Percentiles rank a stretch among this genome's conserved stretches.
phyloP scores from a whole-genome alignment of 1,139 yeast species.

The Pichia norvegensis region DNA sequence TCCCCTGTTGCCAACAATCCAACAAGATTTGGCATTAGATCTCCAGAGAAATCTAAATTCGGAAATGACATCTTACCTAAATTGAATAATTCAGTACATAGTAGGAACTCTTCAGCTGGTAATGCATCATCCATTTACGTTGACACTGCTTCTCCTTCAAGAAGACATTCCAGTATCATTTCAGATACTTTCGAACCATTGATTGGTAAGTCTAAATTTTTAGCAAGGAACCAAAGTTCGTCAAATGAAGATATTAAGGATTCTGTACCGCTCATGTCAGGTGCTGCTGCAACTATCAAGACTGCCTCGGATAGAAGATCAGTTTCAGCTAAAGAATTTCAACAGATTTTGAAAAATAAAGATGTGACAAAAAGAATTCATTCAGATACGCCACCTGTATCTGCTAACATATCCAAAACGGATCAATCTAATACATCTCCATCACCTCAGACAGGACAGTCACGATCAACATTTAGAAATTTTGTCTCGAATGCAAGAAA shows the following conservation, averaged over 20 bases:
- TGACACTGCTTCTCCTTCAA: slow-evolving; percentile 13
- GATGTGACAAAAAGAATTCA: slow-evolving; percentile 22
- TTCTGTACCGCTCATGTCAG: not conserved
- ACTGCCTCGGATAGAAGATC: slow-evolving; percentile 30
- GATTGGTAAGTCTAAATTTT: not conserved
- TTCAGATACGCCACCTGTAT: slow-evolving; percentile 12
- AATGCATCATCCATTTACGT: slow-evolving; percentile 26
- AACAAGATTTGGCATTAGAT: slow-evolving; percentile 26
- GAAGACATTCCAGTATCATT: slow-evolving; percentile 8
- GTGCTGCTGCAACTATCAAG: not conserved
- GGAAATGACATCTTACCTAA: slow-evolving; percentile 4
- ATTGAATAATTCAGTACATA: slow-evolving; percentile 15
- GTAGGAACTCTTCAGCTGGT: slow-evolving; percentile 23
- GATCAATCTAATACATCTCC: not conserved
- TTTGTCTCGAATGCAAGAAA: slow-evolving; percentile 5
- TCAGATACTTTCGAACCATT: slow-evolving; percentile 3
- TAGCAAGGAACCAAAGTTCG: not conserved
- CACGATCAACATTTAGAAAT: slow-evolving; percentile 16
- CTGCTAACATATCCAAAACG: slow-evolving; percentile 6
- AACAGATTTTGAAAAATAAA: slow-evolving; percentile 19
- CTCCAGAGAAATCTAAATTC: slow-evolving; percentile 10
- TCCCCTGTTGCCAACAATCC: slow-evolving; percentile 35
- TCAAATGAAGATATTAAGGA: not conserved
- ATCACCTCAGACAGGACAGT: not conserved
- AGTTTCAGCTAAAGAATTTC: slow-evolving; percentile 31